Evolutionary conservation across 768 basidiomycete genomes (phyloP), one percentile per base, ranked within the genome.

Genomic region (Sarcodon sp.): DNA sequence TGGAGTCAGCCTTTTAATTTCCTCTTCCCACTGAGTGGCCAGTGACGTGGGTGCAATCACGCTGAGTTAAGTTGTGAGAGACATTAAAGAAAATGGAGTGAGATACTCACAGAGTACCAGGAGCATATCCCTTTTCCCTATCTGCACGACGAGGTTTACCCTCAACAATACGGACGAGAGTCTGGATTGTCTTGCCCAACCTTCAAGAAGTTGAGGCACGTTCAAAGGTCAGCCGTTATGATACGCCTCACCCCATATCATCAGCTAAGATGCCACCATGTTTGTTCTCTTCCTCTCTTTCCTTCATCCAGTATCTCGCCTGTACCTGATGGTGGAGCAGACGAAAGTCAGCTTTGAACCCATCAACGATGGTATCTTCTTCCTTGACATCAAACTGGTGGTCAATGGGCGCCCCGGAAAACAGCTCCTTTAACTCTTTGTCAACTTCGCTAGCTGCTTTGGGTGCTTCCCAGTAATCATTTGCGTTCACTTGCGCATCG

Each of bases 111-210:
- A 90, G 66, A 0, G 87, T 89, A 1, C 77, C 65, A 3, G 73
- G 75, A 18, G 78, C 73, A 72, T 76, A 93, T 0, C 88, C 87
- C 11, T 79, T 80, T 16, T 72, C 71, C 53, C 70, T 75, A 55
- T 94, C 87, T 4, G 74, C 71, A 51, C 79, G 79, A 15, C 70
- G 76, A 7, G 86, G 76, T 4, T 77, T 72, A 0, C 88, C 86
- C 48, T 92, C 89, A 0, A 89, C 79, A 37, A 99, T 93, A 1
- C 90, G 77, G 0, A 84, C 75, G 10, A 98, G 67, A 0, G 87
- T 87, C 58, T 98, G 94, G 18, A 97, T 87, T 0, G 96, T 99
- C 66, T 92, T 90, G 1, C 87, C 87, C 1, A 88, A 70, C 50
- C 84, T 87, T 47, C 6, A 51, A 38, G 46, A 36, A n/a, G 31